A percentile compares a stretch with the other conserved stretches of the same genome.
Conservation (phyloP, 768 basidiomycete genomes). For the Strobilomyces dryophilus region DNA sequence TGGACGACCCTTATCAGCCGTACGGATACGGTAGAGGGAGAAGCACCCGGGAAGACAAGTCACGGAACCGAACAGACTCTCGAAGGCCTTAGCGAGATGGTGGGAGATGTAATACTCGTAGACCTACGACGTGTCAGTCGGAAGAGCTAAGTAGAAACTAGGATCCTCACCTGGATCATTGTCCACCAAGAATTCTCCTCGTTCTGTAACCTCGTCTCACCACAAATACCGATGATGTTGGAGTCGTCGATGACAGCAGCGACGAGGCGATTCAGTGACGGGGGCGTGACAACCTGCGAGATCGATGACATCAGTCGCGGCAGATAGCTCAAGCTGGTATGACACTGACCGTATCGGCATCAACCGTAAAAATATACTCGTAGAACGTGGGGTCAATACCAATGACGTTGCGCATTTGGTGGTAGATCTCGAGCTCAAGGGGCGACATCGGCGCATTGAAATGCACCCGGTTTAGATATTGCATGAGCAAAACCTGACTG, state of each 20-base stretch:
- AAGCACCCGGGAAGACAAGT: conserved; percentile 75
- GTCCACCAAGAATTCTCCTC: conserved; percentile 72
- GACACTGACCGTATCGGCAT: conserved; percentile 57
- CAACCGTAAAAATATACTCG: conserved; percentile 70
- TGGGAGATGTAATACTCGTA: conserved; percentile 70
- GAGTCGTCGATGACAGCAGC: conserved; percentile 57
- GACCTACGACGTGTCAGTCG: conserved; percentile 35
- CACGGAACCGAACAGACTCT: conserved; percentile 65
- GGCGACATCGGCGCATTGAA: conserved; percentile 66
- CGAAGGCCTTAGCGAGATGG: conserved; percentile 65
- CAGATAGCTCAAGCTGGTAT: not conserved
- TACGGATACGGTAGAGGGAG: conserved; percentile 65
- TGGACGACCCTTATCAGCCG: conserved; percentile 68
- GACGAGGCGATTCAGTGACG: conserved; percentile 65
- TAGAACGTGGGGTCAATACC: conserved; percentile 75
- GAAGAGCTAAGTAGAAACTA: not conserved
- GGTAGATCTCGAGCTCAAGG: conserved; percentile 65
- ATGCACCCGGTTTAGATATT: conserved; percentile 66
- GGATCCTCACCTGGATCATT: conserved; percentile 57
- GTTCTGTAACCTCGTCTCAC: conserved; percentile 66
- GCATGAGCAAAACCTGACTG: conserved; percentile 62
- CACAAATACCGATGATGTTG: conserved; percentile 63
- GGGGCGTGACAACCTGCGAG: conserved; percentile 53
- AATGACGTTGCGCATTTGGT: conserved; percentile 72
- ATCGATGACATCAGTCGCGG: conserved; percentile 11